These are phyloP conservation scores for Sequoia sempervirens DNA, from an alignment of 75 land plant genomes.

Conservation along the genomic window DNA sequence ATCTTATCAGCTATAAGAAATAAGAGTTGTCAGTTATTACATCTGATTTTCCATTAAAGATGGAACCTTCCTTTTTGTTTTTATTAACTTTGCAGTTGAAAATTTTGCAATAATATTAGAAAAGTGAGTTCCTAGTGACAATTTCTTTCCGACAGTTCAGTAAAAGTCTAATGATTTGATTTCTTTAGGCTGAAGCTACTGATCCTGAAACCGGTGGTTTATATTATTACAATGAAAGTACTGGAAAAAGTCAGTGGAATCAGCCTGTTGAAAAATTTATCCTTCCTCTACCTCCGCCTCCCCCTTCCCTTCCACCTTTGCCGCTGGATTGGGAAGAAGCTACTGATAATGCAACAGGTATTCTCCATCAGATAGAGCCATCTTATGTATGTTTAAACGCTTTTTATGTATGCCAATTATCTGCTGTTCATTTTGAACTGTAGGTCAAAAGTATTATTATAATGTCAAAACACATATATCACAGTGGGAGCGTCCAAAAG, in stretches of 20 bases:
- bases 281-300: constrained; percentile 29
- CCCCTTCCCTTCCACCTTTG: constrained; percentile 25
- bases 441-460: constrained; percentile 91
- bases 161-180: neutral
- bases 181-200: constrained; percentile 65
- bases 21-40: no score
- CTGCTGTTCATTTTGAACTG: constrained; percentile 4
- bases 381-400: neutral
- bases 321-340: constrained; percentile 82
- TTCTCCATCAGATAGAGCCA: neutral
- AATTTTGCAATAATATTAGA: neutral
- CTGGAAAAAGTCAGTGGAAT: constrained; percentile 92
- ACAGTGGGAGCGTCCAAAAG: constrained; percentile 78
- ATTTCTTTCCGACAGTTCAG: neutral
- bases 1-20: neutral
- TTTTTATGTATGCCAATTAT: neutral
- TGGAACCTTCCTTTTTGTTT: neutral
- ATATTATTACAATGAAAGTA: constrained; percentile 75
- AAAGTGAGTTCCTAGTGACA: neutral
- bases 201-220: constrained; percentile 68
- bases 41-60: neutral
- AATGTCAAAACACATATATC: constrained; percentile 70
- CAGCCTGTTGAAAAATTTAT: constrained; percentile 40
- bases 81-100: neutral
- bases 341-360: constrained; percentile 67